Evolutionary conservation across 495 filamentous ascomycete genomes (phyloP).

Genomic region (Lophiotrema nucula): DNA sequence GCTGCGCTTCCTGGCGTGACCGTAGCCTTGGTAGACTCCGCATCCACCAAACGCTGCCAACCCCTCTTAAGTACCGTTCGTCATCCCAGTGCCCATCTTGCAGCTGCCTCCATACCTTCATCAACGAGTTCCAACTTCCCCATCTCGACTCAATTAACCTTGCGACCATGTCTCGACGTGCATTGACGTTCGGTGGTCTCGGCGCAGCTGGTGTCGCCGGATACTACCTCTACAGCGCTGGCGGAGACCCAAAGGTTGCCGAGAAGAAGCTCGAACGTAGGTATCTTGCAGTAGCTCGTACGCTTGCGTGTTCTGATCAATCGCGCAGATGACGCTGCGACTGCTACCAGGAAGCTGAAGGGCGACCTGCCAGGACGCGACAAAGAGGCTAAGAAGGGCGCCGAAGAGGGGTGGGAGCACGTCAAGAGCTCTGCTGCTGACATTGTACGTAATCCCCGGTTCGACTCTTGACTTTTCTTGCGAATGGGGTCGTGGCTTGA

Average conservation of each 20-base stretch:
- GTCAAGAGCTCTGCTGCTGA: slow-evolving; percentile 39
- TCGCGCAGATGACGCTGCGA: slow-evolving; percentile 61
- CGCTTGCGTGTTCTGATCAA: slow-evolving; percentile 21
- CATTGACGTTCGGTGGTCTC: slow-evolving; percentile 45
- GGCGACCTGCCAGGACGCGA: slow-evolving; percentile 54
- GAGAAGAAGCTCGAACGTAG: slow-evolving; percentile 80
- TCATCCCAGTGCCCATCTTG: background rate
- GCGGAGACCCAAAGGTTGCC: slow-evolving; percentile 77
- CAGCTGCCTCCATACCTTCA: background rate
- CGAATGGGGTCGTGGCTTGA: background rate
- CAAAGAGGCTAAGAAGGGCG: slow-evolving; percentile 53
- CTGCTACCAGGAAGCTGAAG: slow-evolving; percentile 64
- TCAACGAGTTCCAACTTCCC: background rate
- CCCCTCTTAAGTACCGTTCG: background rate
- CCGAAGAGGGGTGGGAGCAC: slow-evolving; percentile 53
- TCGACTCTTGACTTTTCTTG: background rate
- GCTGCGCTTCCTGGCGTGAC: background rate
- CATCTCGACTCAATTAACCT: background rate
- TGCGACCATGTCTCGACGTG: slow-evolving; percentile 28
- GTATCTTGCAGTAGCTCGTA: background rate
- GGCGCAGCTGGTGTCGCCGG: slow-evolving; percentile 66
- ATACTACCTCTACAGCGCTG: slow-evolving; percentile 90
- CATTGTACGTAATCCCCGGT: background rate
- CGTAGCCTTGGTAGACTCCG: background rate
- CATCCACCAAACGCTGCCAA: background rate